A percentile compares a stretch with the other conserved stretches of the same genome.
Evolutionary conservation across 495 filamentous ascomycete genomes (phyloP).

Genomic region (Corynascus novoguineensis): DNA sequence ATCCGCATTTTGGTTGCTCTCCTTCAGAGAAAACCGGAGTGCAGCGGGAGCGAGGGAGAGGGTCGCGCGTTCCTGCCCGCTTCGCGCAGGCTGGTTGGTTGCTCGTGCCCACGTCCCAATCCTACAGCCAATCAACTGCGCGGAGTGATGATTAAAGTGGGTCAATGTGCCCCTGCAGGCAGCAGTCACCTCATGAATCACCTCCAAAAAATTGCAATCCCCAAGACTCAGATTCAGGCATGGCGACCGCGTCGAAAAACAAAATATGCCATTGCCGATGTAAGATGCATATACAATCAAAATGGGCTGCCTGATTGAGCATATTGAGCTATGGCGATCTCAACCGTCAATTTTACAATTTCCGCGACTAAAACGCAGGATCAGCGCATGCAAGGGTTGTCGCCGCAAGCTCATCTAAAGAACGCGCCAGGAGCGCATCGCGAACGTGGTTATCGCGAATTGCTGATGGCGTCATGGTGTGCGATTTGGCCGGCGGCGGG

Average conservation of each 20-base stretch:
- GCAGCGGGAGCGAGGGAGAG: neutral
- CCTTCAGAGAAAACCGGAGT: neutral
- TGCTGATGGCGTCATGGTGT: conserved; percentile 29
- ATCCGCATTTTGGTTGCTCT: neutral
- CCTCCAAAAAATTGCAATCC: conserved; percentile 26
- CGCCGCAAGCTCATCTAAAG: conserved; percentile 11
- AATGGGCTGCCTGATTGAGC: neutral
- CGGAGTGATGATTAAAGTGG: neutral
- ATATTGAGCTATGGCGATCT: neutral
- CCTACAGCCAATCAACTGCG: conserved; percentile 11
- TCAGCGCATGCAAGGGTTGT: neutral
- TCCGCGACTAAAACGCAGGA: neutral
- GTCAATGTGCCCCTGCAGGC: conserved; percentile 21
- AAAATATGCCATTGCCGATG: conserved; percentile 17
- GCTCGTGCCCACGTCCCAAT: neutral
- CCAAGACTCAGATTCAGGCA: neutral
- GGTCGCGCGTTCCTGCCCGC: conserved; percentile 19
- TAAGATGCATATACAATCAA: neutral
- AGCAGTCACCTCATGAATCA: conserved; percentile 31
- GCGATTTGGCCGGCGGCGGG: conserved; percentile 13
- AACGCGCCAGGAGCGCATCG: conserved; percentile 24
- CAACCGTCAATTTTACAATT: neutral
- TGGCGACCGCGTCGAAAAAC: conserved; percentile 18
- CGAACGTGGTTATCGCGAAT: conserved; percentile 20
- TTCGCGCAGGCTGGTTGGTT: conserved; percentile 15